Evolutionary conservation across 257 asterid species (phyloP), one percentile per base, ranked within the genome.

Genomic region (Buddleja alternifolia): DNA sequence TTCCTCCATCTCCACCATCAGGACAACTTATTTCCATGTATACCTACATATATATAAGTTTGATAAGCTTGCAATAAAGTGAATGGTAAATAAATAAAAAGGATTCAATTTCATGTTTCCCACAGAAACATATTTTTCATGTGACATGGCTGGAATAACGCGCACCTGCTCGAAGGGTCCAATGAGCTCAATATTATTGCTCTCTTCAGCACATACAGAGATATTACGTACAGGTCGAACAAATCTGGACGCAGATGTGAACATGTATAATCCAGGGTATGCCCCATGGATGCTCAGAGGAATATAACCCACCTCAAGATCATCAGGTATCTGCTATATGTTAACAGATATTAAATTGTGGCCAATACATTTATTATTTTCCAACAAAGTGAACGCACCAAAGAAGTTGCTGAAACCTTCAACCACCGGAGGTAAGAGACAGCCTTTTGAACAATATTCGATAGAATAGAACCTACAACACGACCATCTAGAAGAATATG

Each of bases 21-120:
- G 93, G 93, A 71, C 99, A 94, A 74, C 93, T 82, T 77, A 94
- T 91, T 83, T 91, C 99, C 99, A 94, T 94, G 81, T 85, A 89
- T 24, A 94, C 99, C 96, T 88, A 52, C 80, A 73, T 58, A 73
- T 41, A 17, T 65, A 58, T 48, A n/a, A n/a, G 55, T 51, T 68
- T 65, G n/a, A 71, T 40, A 58, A 78, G 65, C 51, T 52, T 14
- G 67, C 66, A 76, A 46, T 61, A 55, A n/a, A 34, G 19, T 50
- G 61, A 48, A 25, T 39, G 51, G 58, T 67, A 57, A 57, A 12
- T 46, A 47, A 8, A 51, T 46, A 10, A 3, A 34, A 32, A 66
- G 50, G 36, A 24, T 39, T 51, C 72, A 66, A 36, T 46, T 51
- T 15, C 72, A 55, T 54, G 63, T 52, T 60, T 72, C 50, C 59